A percentile compares a stretch with the other conserved stretches of the same genome.
Conservation (phyloP, 176 grass and related monocot species). For the Aechmea fasciata region DNA sequence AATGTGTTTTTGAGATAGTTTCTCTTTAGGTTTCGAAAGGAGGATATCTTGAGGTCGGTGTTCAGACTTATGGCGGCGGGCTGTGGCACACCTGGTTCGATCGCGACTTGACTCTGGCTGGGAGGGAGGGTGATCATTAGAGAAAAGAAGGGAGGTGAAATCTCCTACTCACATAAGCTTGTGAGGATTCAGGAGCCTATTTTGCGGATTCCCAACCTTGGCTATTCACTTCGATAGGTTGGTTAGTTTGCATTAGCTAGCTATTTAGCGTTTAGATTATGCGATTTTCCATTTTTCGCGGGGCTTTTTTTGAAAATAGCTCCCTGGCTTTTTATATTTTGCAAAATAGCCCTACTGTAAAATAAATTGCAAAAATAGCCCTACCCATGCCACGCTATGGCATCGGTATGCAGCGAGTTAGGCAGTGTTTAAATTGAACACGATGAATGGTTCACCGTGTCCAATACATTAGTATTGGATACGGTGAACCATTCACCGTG, state of each 20-base stretch:
- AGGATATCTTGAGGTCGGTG: conserved; percentile 82
- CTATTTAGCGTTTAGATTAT: not conserved
- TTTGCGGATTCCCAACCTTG: conserved; percentile 79
- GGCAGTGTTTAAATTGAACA: too few relatives aligned
- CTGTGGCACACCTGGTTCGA: conserved; percentile 99
- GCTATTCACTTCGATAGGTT: conserved; percentile 94
- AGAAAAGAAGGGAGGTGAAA: conserved; percentile 36
- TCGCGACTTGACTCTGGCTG: conserved; percentile 82
- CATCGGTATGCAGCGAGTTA: too few relatives aligned
- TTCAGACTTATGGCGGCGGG: conserved; percentile 89
- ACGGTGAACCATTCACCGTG: too few relatives aligned
- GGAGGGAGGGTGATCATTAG: conserved; percentile 63
- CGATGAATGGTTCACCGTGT: too few relatives aligned
- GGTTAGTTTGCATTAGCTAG: conserved; percentile 8
- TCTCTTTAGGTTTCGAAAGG: conserved; percentile 67
- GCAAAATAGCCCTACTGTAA: too few relatives aligned
- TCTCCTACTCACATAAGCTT: conserved; percentile 68
- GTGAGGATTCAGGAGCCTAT: conserved; percentile 63
- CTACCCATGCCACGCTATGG: too few relatives aligned
- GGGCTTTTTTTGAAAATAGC: too few relatives aligned
- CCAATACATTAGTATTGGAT: too few relatives aligned
- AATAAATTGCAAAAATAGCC: too few relatives aligned
- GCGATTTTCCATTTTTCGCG: not conserved
- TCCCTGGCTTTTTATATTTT: too few relatives aligned
- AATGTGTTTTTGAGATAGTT: not conserved